Base-by-base conservation (phyloP, 2,329 filamentous ascomycete genomes). In the Fusarium buxicola region DNA sequence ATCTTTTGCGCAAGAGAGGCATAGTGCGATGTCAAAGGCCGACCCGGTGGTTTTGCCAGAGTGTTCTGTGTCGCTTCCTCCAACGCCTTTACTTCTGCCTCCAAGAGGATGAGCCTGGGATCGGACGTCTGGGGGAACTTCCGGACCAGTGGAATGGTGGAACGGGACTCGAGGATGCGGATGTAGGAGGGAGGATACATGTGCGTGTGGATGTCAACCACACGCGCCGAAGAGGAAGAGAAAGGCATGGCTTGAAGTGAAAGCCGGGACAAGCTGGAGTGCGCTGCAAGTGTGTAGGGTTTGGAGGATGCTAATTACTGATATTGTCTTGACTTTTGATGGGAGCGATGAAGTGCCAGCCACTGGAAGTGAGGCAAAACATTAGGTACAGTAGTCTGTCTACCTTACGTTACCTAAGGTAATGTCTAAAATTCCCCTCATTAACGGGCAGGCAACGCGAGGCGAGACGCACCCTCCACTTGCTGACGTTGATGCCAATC, bases 1-100 rank as follows among this genome's bases (percentile, higher is more conserved):
- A 97, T 82, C 73, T 97, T 97, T 68, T 92, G 84, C 13, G 82
- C 78, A 55, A 96, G 88, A 39, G 92, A 91, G 61, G 89, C 92
- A 81, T 94, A 97, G 70, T 94, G 91, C 1, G 87, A 82, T 18
- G 92, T 94, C 38, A 97, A 86, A 4, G 94, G 93, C 4, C 94
- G 88, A 32, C 93, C 94, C 3, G 91, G 89, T 8, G 86, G 84
- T 39, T 83, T 86, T 16, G 80, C 78, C 3, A 82, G 74, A 21
- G 83, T 76, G 72, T 88, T 82, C 66, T 85, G 80, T 47, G 81
- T 77, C 3, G 87, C 79, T 46, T 78, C 77, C n/a, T 82, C 75
- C 16, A 84, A 73, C 4, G 78, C 76, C 41, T 79, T 76, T 43
- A 78, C 76, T 69, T 84, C 82, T 18, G 80, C 75, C 24, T 77